Conservation (phyloP, 768 basidiomycete species). For the Tylopilus felleus region DNA sequence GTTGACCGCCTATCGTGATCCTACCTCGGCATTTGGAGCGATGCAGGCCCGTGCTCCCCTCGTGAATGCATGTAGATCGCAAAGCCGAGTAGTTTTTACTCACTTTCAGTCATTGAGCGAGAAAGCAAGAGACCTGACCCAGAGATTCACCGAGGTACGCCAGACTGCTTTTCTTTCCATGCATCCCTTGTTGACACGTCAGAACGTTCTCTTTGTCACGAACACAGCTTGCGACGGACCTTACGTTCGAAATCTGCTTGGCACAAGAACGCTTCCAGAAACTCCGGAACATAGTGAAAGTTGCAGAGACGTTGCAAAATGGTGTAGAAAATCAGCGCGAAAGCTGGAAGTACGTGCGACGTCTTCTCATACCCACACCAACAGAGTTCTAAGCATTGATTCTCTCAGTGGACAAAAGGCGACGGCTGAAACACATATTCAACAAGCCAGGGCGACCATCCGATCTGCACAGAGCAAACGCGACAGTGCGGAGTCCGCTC, state of each 20-base stretch:
- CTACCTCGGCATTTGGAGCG: slow-evolving; percentile 1
- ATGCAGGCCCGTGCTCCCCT: background rate
- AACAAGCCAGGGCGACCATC: slow-evolving; percentile 12
- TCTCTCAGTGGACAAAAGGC: slow-evolving; percentile 2
- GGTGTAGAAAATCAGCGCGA: background rate
- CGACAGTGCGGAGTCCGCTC: slow-evolving; percentile 14
- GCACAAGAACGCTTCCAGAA: slow-evolving; percentile 2
- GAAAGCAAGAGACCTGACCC: slow-evolving; percentile 10
- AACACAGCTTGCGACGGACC: slow-evolving; percentile 9
- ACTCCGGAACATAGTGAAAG: background rate
- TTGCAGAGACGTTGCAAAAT: background rate
- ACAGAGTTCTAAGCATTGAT: too few species aligned
- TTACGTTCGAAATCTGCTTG: slow-evolving; percentile 6
- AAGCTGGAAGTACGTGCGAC: slow-evolving; percentile 7
- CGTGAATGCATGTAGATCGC: slow-evolving; percentile 4
- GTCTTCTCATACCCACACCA: background rate
- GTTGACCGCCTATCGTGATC: background rate
- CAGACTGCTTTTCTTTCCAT: background rate
- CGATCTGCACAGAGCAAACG: slow-evolving; percentile 10
- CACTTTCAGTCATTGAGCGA: slow-evolving; percentile 5
- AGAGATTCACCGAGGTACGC: slow-evolving; percentile 5
- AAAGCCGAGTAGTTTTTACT: slow-evolving; percentile 4
- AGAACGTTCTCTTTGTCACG: background rate
- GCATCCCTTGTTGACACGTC: too few species aligned
- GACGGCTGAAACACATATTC: slow-evolving; percentile 1